Percentiles rank a stretch among this genome's conserved stretches.
phyloP scores from a whole-genome alignment of 2,329 filamentous ascomycete genomes.

The Fusarium albidum region DNA sequence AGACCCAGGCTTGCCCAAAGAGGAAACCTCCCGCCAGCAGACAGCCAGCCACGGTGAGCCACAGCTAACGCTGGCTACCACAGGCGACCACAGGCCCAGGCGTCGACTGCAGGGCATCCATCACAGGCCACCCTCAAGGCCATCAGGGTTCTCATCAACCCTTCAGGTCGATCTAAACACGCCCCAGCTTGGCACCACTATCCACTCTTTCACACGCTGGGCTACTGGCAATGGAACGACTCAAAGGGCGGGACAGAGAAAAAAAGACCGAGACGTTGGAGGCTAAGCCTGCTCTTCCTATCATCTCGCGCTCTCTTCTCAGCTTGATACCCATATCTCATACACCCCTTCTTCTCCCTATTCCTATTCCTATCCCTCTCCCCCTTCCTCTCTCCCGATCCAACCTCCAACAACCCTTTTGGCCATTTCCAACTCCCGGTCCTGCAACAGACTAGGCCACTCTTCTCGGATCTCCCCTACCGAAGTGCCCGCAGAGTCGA shows the following conservation, averaged over 20 bases:
- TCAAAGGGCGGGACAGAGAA: background rate
- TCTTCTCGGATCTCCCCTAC: conserved; percentile 3
- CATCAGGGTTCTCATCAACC: conserved; percentile 34
- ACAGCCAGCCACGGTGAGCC: conserved; percentile 8
- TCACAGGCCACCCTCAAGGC: conserved; percentile 14
- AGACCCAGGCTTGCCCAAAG: conserved; percentile 13
- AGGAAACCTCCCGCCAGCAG: conserved; percentile 23
- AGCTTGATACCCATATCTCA: too few relatives aligned
- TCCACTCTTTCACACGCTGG: conserved; percentile 22
- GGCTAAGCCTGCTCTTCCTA: too few relatives aligned
- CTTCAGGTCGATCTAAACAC: conserved; percentile 4
- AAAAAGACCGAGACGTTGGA: conserved; percentile 30
- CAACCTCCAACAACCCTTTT: conserved; percentile 15
- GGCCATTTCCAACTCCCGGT: background rate
- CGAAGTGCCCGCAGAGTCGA: background rate
- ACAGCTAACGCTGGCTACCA: background rate
- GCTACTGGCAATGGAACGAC: conserved; percentile 11
- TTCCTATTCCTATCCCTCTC: too few relatives aligned
- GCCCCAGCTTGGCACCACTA: conserved; percentile 22
- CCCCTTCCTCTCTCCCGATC: background rate
- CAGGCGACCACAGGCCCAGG: background rate
- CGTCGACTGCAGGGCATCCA: too few relatives aligned
- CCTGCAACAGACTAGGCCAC: background rate
- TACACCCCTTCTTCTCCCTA: background rate
- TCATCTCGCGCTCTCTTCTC: background rate